Conservation (phyloP, 1,284 basidiomycete species). For the Ceratobasidium sp. region DNA sequence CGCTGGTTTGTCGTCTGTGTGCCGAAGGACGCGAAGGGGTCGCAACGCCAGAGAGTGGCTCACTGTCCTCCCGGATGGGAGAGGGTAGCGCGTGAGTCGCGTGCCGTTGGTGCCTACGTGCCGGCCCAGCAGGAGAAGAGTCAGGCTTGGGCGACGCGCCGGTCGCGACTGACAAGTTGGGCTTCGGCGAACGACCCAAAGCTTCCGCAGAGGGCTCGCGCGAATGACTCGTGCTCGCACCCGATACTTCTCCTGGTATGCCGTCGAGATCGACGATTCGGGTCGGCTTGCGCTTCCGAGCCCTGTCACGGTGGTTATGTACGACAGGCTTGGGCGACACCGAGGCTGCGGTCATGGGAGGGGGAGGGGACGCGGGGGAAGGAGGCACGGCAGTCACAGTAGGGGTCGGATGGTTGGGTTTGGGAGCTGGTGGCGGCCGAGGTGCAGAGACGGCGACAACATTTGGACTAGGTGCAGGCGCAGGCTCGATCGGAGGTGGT, state of each 20-base stretch:
- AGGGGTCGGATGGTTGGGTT: constrained; percentile 21
- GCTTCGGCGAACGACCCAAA: not conserved
- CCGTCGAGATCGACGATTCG: constrained; percentile 44
- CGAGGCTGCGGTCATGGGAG: constrained; percentile 3
- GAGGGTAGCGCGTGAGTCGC: constrained; percentile 7
- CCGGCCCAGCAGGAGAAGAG: not conserved
- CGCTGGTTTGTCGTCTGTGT: constrained; percentile 20
- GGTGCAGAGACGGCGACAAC: constrained; percentile 60
- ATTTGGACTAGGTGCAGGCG: constrained; percentile 57
- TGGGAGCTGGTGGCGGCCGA: constrained; percentile 12
- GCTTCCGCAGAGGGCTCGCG: constrained; percentile 47
- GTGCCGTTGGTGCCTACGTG: constrained; percentile 12
- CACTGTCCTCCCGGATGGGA: constrained; percentile 33
- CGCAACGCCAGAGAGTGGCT: not conserved
- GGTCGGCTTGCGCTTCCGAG: constrained; percentile 41
- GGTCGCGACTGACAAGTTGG: not conserved
- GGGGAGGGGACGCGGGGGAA: not conserved
- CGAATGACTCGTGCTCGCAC: constrained; percentile 12
- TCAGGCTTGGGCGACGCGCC: not conserved
- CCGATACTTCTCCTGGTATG: not conserved
- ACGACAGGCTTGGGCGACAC: constrained; percentile 26
- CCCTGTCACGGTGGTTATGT: constrained; percentile 23
- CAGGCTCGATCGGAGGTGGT: constrained; percentile 28
- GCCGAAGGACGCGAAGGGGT: not conserved
- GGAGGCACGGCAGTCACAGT: constrained; percentile 26